Evolutionary conservation across 2,329 filamentous ascomycete species (phyloP).

Genomic region (Boeremia exigua): DNA sequence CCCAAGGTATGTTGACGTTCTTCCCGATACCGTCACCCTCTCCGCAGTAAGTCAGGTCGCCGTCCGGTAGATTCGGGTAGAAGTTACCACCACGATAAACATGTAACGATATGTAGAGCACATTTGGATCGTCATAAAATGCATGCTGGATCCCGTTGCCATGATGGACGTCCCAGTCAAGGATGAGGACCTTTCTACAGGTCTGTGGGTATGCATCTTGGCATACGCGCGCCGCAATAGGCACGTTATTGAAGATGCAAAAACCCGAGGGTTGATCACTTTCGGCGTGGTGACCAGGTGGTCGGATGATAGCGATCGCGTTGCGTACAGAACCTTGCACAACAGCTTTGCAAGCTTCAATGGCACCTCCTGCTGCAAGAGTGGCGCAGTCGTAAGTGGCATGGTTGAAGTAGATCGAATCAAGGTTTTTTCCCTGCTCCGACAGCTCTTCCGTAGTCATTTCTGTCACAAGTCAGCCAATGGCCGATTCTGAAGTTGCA

Average conservation of each 20-base stretch:
- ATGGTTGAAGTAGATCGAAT: constrained; percentile 67
- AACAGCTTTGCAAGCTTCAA: constrained; percentile 94
- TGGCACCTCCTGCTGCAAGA: constrained; percentile 88
- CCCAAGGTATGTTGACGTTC: constrained; percentile 76
- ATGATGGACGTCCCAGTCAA: constrained; percentile 85
- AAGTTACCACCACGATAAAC: constrained; percentile 84
- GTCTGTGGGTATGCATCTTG: constrained; percentile 78
- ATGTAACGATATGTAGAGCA: constrained; percentile 94
- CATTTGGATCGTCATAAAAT: constrained; percentile 92
- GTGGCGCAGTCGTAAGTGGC: constrained; percentile 81
- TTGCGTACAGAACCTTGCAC: constrained; percentile 86
- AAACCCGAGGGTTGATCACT: constrained; percentile 87
- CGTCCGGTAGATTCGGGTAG: constrained; percentile 73
- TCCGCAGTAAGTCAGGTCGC: constrained; percentile 66
- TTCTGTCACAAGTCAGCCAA: constrained; percentile 25
- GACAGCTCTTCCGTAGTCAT: constrained; percentile 65
- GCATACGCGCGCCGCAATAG: constrained; percentile 87
- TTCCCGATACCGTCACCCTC: constrained; percentile 63
- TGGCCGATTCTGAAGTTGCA: neutral
- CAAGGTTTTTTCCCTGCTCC: constrained; percentile 58
- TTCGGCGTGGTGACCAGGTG: constrained; percentile 95
- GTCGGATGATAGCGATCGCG: constrained; percentile 91
- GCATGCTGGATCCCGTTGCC: constrained; percentile 96
- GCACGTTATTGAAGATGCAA: constrained; percentile 97
- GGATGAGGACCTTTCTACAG: constrained; percentile 87